Conservation (phyloP, 441 rosid species). For the Arabidopsis hybrid region DNA sequence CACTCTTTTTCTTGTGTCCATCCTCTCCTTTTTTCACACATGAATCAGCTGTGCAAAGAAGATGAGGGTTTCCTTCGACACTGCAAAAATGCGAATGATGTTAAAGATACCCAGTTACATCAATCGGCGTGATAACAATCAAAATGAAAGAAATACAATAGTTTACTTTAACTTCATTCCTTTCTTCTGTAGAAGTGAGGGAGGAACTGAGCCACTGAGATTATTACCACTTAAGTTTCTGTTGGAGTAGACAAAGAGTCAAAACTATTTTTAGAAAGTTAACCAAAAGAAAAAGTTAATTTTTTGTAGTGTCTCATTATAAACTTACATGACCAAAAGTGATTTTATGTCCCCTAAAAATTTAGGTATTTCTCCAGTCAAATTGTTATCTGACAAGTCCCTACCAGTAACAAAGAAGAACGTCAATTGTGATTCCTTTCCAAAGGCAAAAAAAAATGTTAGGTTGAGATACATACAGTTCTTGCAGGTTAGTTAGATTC, state of each 20-base stretch:
- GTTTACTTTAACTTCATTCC: conserved; percentile 49
- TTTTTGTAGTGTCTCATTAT: background rate
- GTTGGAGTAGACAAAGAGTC: background rate
- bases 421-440: background rate
- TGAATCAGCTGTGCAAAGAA: conserved; percentile 32
- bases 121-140: background rate
- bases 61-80: conserved; percentile 33
- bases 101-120: conserved; percentile 6
- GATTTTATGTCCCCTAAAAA: conserved; percentile 48
- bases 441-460: background rate
- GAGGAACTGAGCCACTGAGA: conserved; percentile 53
- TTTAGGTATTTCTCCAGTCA: conserved; percentile 52
- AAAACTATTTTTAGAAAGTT: background rate
- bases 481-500: conserved; percentile 42
- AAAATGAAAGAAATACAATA: background rate
- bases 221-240: conserved; percentile 57
- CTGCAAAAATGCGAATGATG: conserved; percentile 12
- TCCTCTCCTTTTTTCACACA: conserved; percentile 42
- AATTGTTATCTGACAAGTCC: conserved; percentile 55
- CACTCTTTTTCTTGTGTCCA: conserved; percentile 46
- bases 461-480: conserved; percentile 42
- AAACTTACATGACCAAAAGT: conserved; percentile 51
- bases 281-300: background rate
- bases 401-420: conserved; percentile 18
- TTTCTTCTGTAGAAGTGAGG: conserved; percentile 40